Percentiles rank a stretch among this genome's conserved stretches.
Conservation (phyloP, 106 monocot genomes). For the Dendrobium catenatum region DNA sequence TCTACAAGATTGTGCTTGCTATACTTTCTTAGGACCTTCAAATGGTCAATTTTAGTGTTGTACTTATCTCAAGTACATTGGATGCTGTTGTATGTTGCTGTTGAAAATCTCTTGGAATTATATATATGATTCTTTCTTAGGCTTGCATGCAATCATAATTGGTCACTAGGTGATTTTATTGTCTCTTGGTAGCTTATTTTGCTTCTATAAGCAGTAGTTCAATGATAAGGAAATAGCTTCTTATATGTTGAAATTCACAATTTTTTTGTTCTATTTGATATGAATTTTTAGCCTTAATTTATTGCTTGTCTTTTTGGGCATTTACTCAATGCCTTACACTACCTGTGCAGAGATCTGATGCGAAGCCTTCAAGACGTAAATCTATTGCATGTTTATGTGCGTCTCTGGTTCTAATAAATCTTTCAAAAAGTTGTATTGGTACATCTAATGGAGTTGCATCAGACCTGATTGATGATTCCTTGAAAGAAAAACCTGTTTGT, state of each 20-base stretch:
- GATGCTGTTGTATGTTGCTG: too few relatives aligned
- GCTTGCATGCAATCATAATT: too few relatives aligned
- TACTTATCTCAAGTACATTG: too few relatives aligned
- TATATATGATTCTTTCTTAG: too few relatives aligned
- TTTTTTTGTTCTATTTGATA: neutral
- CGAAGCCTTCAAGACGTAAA: slow-evolving; percentile 47
- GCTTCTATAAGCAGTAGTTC: neutral
- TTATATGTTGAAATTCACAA: neutral
- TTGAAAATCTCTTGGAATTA: too few relatives aligned
- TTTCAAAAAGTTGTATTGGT: slow-evolving; percentile 24
- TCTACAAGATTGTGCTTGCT: too few relatives aligned
- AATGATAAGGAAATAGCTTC: neutral
- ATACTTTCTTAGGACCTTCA: too few relatives aligned
- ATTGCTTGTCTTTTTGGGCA: neutral
- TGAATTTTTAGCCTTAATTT: neutral
- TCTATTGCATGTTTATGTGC: slow-evolving; percentile 70
- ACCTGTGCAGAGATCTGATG: slow-evolving; percentile 19
- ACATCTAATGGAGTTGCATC: slow-evolving; percentile 24
- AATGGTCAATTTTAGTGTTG: too few relatives aligned
- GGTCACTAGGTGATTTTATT: too few relatives aligned
- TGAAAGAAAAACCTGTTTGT: slow-evolving; percentile 57
- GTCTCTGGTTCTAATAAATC: slow-evolving; percentile 47
- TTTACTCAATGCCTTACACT: neutral
- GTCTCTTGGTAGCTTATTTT: neutral
- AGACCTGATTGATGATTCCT: slow-evolving; percentile 24